A percentile compares a stretch with the other conserved stretches of the same genome.
Evolutionary conservation across 208 protist genomes (phyloP).

Genomic region (Leishmania amazonensis): DNA sequence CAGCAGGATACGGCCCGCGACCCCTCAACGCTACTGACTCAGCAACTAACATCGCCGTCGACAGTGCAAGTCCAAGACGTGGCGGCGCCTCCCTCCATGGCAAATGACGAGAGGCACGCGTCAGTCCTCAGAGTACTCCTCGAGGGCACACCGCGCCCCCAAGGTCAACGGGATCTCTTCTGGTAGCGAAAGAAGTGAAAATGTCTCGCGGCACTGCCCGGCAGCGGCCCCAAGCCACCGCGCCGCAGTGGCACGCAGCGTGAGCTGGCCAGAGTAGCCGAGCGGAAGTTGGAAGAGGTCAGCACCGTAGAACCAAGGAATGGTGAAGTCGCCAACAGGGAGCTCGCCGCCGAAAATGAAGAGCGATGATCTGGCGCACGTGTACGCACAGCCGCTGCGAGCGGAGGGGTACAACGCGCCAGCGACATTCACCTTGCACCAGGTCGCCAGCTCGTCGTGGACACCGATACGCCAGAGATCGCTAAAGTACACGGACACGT

Average conservation of each 20-base stretch:
- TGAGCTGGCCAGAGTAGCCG: slow-evolving; percentile 38
- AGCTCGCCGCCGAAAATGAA: slow-evolving; percentile 80
- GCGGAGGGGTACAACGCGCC: slow-evolving; percentile 33
- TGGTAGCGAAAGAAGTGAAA: background rate
- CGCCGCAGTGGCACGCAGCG: slow-evolving; percentile 49
- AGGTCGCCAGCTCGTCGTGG: background rate
- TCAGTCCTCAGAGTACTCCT: slow-evolving; percentile 9
- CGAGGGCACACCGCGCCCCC: background rate
- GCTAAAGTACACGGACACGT: slow-evolving; percentile 54
- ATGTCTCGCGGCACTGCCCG: background rate
- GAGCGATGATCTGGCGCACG: slow-evolving; percentile 47
- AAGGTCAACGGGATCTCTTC: background rate
- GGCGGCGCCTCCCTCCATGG: background rate
- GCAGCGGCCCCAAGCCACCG: slow-evolving; percentile 37
- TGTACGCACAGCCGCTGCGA: slow-evolving; percentile 65
- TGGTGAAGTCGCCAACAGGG: slow-evolving; percentile 9
- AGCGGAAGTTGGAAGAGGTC: slow-evolving; percentile 64
- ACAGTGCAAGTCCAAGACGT: background rate
- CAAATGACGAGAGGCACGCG: background rate
- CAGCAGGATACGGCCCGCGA: background rate
- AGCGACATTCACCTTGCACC: slow-evolving; percentile 30
- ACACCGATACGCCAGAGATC: slow-evolving; percentile 76
- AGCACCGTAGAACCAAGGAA: slow-evolving; percentile 45
- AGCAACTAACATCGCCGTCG: background rate
- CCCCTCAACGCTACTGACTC: background rate